A percentile compares a stretch with the other conserved stretches of the same genome.
Conservation (phyloP, 495 filamentous ascomycete genomes). For the Parathielavia hyrcaniae region DNA sequence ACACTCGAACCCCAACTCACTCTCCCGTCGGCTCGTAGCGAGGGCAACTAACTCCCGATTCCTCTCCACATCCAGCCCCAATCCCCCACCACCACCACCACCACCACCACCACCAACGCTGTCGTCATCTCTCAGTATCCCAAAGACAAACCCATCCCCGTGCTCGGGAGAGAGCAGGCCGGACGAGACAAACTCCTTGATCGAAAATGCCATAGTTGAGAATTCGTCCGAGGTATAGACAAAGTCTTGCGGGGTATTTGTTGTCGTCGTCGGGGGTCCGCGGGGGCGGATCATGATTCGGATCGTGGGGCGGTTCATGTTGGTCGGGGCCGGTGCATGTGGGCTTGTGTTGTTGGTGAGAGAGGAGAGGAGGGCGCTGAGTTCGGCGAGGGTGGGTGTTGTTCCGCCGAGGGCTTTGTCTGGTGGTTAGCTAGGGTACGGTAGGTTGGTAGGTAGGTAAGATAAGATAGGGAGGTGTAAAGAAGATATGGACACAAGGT, state of each 20-base stretch:
- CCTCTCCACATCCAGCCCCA: slow-evolving; percentile 29
- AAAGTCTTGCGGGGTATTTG: slow-evolving; percentile 30
- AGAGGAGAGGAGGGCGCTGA: slow-evolving; percentile 14
- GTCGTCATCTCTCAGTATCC: slow-evolving; percentile 22
- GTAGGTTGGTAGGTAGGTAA: no score
- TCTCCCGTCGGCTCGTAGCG: slow-evolving; percentile 6
- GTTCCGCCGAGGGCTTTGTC: slow-evolving; percentile 31
- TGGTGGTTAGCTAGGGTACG: not conserved
- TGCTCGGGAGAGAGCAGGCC: slow-evolving; percentile 23
- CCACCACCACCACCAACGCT: no score
- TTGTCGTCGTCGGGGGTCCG: slow-evolving; percentile 21
- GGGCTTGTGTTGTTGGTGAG: slow-evolving; percentile 19
- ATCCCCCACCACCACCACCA: not conserved
- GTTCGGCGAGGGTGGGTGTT: slow-evolving; percentile 32
- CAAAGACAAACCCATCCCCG: slow-evolving; percentile 46
- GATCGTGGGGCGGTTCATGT: slow-evolving; percentile 21
- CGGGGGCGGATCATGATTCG: slow-evolving; percentile 46
- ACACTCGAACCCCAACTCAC: slow-evolving; percentile 19
- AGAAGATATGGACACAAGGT: no score
- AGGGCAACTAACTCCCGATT: slow-evolving; percentile 22
- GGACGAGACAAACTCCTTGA: slow-evolving; percentile 26
- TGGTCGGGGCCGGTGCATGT: not conserved
- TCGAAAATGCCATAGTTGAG: slow-evolving; percentile 26
- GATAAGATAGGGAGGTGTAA: no score
- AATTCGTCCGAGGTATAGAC: slow-evolving; percentile 36